Conservation (phyloP, 768 basidiomycete genomes). For the Collybia nuda region DNA sequence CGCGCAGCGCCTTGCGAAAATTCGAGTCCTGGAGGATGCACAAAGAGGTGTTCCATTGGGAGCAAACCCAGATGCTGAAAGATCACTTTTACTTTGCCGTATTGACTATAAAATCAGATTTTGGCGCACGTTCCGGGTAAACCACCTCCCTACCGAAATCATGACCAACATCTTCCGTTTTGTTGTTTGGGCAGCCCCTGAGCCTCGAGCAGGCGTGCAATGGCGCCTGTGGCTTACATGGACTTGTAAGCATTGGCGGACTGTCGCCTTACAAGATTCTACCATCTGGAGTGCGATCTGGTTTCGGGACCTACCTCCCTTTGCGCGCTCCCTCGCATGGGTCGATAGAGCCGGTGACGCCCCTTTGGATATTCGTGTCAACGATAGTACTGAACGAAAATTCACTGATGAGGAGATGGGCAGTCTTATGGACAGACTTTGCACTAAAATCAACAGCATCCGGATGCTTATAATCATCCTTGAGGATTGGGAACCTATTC, state of each 20-base stretch:
- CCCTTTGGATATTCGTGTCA: conserved; percentile 62
- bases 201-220: conserved; percentile 31
- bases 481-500: conserved; percentile 52
- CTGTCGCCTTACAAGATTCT: conserved; percentile 42
- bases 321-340: conserved; percentile 53
- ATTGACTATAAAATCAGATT: conserved; percentile 29
- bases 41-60: conserved; percentile 1
- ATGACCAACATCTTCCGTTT: conserved; percentile 62
- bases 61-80: conserved; percentile 16
- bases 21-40: conserved; percentile 11
- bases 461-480: conserved; percentile 60
- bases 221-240: conserved; percentile 53
- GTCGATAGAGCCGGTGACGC: conserved; percentile 55
- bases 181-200: conserved; percentile 51
- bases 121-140: conserved; percentile 50
- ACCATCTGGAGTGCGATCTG: conserved; percentile 67
- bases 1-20: conserved; percentile 9
- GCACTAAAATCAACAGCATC: conserved; percentile 54
- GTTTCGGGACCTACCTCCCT: conserved; percentile 54
- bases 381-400: conserved; percentile 32
- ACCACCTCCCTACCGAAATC: conserved; percentile 66
- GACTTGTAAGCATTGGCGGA: conserved; percentile 59
- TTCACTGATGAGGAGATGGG: conserved; percentile 45
- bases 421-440: conserved; percentile 47
- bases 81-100: conserved; percentile 31